Evolutionary conservation across 2,329 filamentous ascomycete genomes (phyloP).

Genomic region (Gaeumannomyces sp.): DNA sequence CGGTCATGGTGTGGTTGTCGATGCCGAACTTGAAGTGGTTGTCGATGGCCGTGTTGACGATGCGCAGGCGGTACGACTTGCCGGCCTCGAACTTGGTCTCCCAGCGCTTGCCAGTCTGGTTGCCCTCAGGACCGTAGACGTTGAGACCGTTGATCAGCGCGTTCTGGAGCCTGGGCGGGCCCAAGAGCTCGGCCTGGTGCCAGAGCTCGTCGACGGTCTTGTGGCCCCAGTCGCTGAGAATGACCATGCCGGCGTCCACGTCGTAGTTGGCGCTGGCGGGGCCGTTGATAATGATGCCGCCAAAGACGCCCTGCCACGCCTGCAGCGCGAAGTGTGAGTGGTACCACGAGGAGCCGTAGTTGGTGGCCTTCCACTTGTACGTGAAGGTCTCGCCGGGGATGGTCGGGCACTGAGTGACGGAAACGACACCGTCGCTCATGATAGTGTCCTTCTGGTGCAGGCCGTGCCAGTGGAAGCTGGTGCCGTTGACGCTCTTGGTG

Average conservation of each 20-base stretch:
- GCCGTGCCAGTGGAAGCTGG: conserved; percentile 58
- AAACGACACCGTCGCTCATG: conserved; percentile 30
- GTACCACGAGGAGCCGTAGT: conserved; percentile 53
- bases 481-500: conserved; percentile 43
- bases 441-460: conserved; percentile 50
- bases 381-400: conserved; percentile 27
- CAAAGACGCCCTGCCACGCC: conserved; percentile 49
- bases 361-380: conserved; percentile 51
- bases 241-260: conserved; percentile 53
- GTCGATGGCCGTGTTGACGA: conserved; percentile 52
- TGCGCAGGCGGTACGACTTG: conserved; percentile 51
- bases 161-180: conserved; percentile 17
- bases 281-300: conserved; percentile 56
- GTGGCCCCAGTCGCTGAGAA: conserved; percentile 55
- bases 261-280: conserved; percentile 55
- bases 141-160: conserved; percentile 11
- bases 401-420: conserved; percentile 34
- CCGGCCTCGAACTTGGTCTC: conserved; percentile 25
- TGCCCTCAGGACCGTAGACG: conserved; percentile 6
- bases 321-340: conserved; percentile 52
- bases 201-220: conserved; percentile 33
- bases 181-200: conserved; percentile 19
- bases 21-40: conserved; percentile 50
- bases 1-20: conserved; percentile 53
- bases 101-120: conserved; percentile 6